Percentiles rank a stretch among this genome's conserved stretches.
These are phyloP conservation scores for Eragrostis tef DNA, from an alignment of 202 grass and related monocot species.

Conservation along the genomic window DNA sequence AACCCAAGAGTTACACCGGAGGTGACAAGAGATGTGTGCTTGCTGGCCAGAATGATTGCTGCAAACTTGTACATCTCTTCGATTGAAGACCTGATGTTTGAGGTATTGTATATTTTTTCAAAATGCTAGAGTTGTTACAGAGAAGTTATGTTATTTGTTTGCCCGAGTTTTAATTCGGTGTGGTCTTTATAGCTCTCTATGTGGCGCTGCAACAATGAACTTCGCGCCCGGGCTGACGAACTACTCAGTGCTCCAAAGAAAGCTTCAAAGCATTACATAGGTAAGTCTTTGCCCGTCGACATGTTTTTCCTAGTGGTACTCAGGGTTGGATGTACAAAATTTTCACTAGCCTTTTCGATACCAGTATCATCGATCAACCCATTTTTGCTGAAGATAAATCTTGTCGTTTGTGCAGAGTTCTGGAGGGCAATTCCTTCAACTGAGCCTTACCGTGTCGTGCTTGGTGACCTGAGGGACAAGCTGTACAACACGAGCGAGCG, in stretches of 20 bases:
- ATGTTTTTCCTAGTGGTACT: too few relatives aligned
- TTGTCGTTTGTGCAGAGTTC: slow-evolving; percentile 61
- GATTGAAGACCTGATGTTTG: slow-evolving; percentile 92
- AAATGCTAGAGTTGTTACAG: background rate
- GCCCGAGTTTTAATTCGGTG: background rate
- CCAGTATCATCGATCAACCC: background rate
- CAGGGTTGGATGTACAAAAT: background rate
- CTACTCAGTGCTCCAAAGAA: slow-evolving; percentile 43
- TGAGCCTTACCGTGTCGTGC: slow-evolving; percentile 87
- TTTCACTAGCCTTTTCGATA: background rate
- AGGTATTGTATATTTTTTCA: slow-evolving; percentile 47
- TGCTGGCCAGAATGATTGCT: slow-evolving; percentile 90
- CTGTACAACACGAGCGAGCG: slow-evolving; percentile 80
- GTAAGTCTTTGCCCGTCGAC: slow-evolving; percentile 11
- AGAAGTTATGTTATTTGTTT: background rate
- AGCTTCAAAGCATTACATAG: slow-evolving; percentile 71
- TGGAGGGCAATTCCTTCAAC: slow-evolving; percentile 73
- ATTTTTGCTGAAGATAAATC: background rate
- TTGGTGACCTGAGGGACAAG: slow-evolving; percentile 74
- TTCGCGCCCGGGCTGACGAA: slow-evolving; percentile 55
- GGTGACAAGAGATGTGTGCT: slow-evolving; percentile 82
- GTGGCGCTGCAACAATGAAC: slow-evolving; percentile 80
- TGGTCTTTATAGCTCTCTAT: slow-evolving; percentile 61
- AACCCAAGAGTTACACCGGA: slow-evolving; percentile 94
- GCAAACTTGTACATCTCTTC: slow-evolving; percentile 72